Percentiles rank a stretch among this genome's conserved stretches.
These are phyloP conservation scores for Coelastrella sp. DNA, from an alignment of 139 green algal species.

Conservation along the genomic window DNA sequence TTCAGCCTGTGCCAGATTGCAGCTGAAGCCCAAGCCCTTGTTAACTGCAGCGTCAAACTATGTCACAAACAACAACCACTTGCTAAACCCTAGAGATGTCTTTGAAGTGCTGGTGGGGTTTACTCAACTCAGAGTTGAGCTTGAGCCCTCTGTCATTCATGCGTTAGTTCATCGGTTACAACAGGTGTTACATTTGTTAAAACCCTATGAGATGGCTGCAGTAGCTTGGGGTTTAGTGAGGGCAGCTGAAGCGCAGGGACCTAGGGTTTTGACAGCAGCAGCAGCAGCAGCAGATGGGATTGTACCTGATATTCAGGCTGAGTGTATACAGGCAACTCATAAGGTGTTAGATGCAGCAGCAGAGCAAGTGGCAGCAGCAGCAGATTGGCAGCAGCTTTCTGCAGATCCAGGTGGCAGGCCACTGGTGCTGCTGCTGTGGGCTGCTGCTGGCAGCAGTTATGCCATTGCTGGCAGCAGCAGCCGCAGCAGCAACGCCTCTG, in stretches of 20 bases:
- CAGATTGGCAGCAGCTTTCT: slow-evolving; percentile 6
- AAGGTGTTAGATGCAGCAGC: not conserved
- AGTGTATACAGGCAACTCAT: not conserved
- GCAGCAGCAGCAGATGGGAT: not conserved
- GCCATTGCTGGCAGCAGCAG: slow-evolving; percentile 10
- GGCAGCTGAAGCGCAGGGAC: not conserved
- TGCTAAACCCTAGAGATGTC: slow-evolving; percentile 5
- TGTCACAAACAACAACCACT: slow-evolving; percentile 6
- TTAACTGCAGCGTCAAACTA: not conserved
- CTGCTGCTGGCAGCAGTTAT: slow-evolving; percentile 20
- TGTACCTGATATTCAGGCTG: not conserved
- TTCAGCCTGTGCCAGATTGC: not conserved
- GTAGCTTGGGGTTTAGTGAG: slow-evolving; percentile 9
- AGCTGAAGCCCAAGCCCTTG: not conserved
- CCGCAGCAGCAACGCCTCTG: not conserved
- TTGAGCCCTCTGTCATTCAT: not conserved
- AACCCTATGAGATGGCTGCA: not conserved
- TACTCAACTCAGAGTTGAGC: not conserved
- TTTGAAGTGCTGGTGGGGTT: slow-evolving; percentile 34
- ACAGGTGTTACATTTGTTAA: not conserved
- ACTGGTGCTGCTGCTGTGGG: slow-evolving; percentile 18
- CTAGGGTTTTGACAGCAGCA: not conserved
- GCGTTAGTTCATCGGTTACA: slow-evolving; percentile 9
- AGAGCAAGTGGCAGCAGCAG: slow-evolving; percentile 10
- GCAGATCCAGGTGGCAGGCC: not conserved